These are phyloP conservation scores for Botryotinia convoluta DNA, from an alignment of 2,329 filamentous ascomycete genomes.

Conservation along the genomic window DNA sequence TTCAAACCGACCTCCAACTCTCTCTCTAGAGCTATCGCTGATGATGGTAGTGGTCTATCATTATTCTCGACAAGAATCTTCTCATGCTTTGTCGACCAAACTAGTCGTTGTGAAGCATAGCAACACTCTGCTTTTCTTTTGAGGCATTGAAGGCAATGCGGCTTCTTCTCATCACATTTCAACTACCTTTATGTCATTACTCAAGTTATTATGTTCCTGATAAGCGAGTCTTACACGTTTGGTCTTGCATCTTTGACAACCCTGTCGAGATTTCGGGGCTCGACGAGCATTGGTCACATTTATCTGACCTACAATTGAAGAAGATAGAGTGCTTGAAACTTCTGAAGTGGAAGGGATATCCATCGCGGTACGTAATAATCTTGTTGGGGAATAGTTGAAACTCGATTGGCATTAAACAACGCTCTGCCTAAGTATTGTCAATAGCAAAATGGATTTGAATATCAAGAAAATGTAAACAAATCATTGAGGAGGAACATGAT, in stretches of 20 bases:
- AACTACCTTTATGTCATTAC: conserved; percentile 27
- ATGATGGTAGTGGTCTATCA: not conserved
- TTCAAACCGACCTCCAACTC: not conserved
- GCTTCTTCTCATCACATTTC: conserved; percentile 37
- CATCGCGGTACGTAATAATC: not conserved
- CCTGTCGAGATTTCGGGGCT: conserved; percentile 34
- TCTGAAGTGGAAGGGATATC: not conserved
- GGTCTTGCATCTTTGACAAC: conserved; percentile 35
- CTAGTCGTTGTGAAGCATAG: conserved; percentile 31
- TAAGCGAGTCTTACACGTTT: conserved; percentile 30
- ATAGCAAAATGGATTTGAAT: not conserved
- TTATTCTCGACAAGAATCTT: conserved; percentile 25
- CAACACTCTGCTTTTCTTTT: conserved; percentile 32
- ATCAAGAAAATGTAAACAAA: not conserved
- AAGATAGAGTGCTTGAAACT: not conserved
- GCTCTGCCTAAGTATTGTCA: not conserved
- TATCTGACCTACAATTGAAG: not conserved
- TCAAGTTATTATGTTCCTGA: not conserved
- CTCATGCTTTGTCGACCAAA: conserved; percentile 38
- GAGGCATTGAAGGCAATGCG: conserved; percentile 32
- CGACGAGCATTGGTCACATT: conserved; percentile 29
- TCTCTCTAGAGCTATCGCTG: not conserved
- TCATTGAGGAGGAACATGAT: not conserved
- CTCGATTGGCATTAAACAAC: not conserved
- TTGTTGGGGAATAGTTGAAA: not conserved